Evolutionary conservation across 768 basidiomycete species (phyloP).

Genomic region (Piloderma croceum): DNA sequence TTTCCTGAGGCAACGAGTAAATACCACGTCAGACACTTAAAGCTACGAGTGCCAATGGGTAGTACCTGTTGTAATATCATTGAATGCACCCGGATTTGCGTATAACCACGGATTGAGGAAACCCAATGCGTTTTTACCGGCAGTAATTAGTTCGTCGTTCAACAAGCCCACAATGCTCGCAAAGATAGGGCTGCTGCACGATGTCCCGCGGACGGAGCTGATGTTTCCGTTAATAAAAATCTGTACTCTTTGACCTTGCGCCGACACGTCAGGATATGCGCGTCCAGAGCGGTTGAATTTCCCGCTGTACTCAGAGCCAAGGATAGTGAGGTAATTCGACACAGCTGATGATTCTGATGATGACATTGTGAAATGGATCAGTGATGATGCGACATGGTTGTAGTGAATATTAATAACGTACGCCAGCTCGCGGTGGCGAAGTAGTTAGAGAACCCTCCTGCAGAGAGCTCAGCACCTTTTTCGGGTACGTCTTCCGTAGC

Average conservation of each 20-base stretch:
- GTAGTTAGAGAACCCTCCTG: conserved; percentile 49
- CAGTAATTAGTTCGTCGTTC: conserved; percentile 36
- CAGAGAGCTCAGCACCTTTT: conserved; percentile 39
- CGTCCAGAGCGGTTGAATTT: conserved; percentile 11
- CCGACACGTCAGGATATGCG: conserved; percentile 40
- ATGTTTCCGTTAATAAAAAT: conserved; percentile 23
- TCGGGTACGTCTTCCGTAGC: conserved; percentile 43
- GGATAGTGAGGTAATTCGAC: conserved; percentile 11
- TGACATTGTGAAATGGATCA: too few relatives aligned
- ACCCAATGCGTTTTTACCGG: conserved; percentile 30
- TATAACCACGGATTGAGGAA: conserved; percentile 26
- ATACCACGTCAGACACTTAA: background rate
- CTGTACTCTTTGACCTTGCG: conserved; percentile 33
- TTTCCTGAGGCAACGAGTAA: conserved; percentile 24
- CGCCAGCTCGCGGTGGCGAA: too few relatives aligned
- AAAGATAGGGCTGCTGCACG: conserved; percentile 44
- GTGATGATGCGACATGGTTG: too few relatives aligned
- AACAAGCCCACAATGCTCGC: conserved; percentile 40
- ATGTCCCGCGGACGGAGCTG: conserved; percentile 36
- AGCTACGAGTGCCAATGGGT: background rate
- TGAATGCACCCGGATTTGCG: conserved; percentile 25
- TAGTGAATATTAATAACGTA: too few relatives aligned
- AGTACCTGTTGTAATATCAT: conserved; percentile 32
- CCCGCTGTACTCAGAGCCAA: conserved; percentile 13
- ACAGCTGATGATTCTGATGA: conserved; percentile 20